phyloP scores from a whole-genome alignment of 2,329 filamentous ascomycete species.

The Orbilia brochopaga region DNA sequence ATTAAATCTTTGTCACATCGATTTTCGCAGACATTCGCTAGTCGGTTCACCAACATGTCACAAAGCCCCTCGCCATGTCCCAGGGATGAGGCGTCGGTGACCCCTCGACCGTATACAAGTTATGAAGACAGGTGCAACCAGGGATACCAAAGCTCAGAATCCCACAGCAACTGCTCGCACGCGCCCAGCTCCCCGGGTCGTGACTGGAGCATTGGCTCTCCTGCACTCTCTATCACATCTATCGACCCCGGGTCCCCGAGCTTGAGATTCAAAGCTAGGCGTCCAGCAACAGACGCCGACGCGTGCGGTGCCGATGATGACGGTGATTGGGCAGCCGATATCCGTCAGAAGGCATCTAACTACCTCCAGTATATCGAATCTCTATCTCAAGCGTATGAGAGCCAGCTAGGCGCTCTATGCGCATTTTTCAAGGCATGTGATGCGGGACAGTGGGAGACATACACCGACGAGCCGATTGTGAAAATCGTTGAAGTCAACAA shows the following conservation, averaged over 20 bases:
- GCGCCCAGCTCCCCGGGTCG: conserved; percentile 4
- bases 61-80: neutral
- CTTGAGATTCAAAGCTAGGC: conserved; percentile 28
- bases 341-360: conserved; percentile 39
- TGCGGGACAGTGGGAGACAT: conserved; percentile 1
- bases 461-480: conserved; percentile 28
- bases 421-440: conserved; percentile 32
- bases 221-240: conserved; percentile 41
- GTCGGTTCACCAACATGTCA: neutral
- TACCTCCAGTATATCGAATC: conserved; percentile 49
- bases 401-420: conserved; percentile 27
- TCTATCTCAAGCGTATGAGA: conserved; percentile 45
- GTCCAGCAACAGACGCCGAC: neutral
- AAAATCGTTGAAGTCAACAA: conserved; percentile 30
- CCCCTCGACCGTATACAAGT: neutral
- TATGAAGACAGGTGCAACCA: neutral
- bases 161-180: conserved; percentile 22
- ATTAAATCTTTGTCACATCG: neutral
- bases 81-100: neutral
- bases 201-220: conserved; percentile 41
- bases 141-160: neutral
- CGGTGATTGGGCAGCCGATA: conserved; percentile 24
- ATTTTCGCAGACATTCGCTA: neutral
- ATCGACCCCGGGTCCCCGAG: conserved; percentile 38
- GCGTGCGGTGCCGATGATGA: neutral